Base-by-base conservation (phyloP, 2,329 filamentous ascomycete species). In the Pseudonectria foliicola region DNA sequence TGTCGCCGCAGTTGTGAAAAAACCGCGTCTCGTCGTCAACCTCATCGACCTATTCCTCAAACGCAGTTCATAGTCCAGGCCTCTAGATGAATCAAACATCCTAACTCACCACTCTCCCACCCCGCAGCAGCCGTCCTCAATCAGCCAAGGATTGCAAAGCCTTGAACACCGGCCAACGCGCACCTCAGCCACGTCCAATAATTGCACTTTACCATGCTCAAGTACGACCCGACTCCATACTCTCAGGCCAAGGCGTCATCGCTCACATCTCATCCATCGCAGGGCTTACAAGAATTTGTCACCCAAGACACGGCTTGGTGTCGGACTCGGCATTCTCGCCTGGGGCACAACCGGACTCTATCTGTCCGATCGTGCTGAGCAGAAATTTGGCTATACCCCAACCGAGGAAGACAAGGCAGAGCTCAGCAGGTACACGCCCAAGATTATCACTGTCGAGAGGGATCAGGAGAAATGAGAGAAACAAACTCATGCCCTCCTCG, bases 321-420 rank as follows among this genome's bases (percentile, higher is more conserved):
- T 94, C 43, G 89, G 89, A 48, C 57, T 78, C 31, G 82, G 79
- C 49, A 63, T 94, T 46, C 77, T 95, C 53, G 75, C 75, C 24
- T 95, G 87, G 76, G 86, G 85, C 11, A 64, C 68, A 27, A 64
- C 77, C 27, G 89, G 86, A 12, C 70, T 92, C n/a, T 80, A 82
- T 54, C 54, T 85, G 13, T 78, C 82, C 5, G 83, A 90, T 54
- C 70, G 70, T 38, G 77, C 82, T 12, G 88, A 90, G 61, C 73
- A 83, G 54, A 77, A 72, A 27, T 72, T 89, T 41, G 84, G 83
- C 6, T 73, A 86, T 58, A 78, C 73, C 26, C 76, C 88, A 2
- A 82, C 78, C 1, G 78, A 85, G 42, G 68, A 82, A 52, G 87
- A 94, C 54, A 80, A 77, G 56, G 75, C 78, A 39, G 73, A 74